Percentiles rank a stretch among this genome's conserved stretches.
These are phyloP conservation scores for Solanum chilense DNA, from an alignment of 257 asterid species.

Conservation along the genomic window DNA sequence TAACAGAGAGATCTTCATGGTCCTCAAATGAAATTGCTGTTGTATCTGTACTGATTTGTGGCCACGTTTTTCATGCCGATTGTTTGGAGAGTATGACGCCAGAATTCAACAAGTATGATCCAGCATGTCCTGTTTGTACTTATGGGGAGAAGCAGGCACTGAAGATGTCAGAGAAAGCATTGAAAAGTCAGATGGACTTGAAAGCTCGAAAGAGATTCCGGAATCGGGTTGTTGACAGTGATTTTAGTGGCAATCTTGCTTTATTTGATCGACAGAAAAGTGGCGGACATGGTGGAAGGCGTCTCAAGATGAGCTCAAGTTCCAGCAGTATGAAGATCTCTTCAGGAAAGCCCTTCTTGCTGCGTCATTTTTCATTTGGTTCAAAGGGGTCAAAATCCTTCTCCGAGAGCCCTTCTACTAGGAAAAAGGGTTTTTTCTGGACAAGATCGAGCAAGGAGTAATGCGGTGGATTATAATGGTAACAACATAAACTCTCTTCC, in stretches of 20 bases:
- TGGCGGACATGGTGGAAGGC: conserved; percentile 30
- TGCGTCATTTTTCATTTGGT: conserved; percentile 77
- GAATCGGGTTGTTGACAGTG: conserved; percentile 59
- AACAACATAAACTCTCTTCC: conserved; percentile 1
- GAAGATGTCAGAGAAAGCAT: conserved; percentile 77
- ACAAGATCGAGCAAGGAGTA: conserved; percentile 54
- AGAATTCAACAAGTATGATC: conserved; percentile 74
- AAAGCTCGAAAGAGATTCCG: conserved; percentile 49
- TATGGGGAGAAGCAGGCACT: conserved; percentile 68
- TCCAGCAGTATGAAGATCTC: conserved; percentile 68
- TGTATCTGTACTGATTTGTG: conserved; percentile 79
- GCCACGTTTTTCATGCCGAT: conserved; percentile 88
- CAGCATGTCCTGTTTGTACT: conserved; percentile 87
- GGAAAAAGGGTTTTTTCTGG: conserved; percentile 59
- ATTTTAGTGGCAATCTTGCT: conserved; percentile 26
- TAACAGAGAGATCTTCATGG: conserved; percentile 65
- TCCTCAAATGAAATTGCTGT: conserved; percentile 68
- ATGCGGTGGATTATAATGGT: conserved; percentile 14
- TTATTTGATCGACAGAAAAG: conserved; percentile 43
- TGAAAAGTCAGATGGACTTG: conserved; percentile 68
- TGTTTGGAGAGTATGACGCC: conserved; percentile 91
- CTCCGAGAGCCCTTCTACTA: conserved; percentile 36
- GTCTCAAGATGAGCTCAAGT: conserved; percentile 55
- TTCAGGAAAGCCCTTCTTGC: conserved; percentile 51
- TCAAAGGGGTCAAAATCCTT: conserved; percentile 39